Evolutionary conservation across 768 basidiomycete genomes (phyloP), one percentile per base, ranked within the genome.

Genomic region (Tricholoma saponaceum): DNA sequence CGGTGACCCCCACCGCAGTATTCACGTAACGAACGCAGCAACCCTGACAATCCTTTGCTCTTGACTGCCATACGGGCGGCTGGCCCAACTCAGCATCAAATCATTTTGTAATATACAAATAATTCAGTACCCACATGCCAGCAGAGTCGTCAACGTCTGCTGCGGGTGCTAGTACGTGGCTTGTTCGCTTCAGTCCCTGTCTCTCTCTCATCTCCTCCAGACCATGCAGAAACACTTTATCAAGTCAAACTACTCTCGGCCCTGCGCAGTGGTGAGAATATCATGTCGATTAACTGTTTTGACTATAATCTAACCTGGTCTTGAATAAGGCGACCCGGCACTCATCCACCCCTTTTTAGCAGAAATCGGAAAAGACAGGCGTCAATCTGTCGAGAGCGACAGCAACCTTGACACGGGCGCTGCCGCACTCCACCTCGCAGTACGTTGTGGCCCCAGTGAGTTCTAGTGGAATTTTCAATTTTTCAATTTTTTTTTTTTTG

Each of bases 261-360:
- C 12, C 75, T 88, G 25, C 78, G 85, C 12, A 83, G 75, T 62
- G 86, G 85, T 83, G 55, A 54, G 80, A 64, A 35, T n/a, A 37
- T 4, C 37, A 35, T 30, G n/a, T n/a, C n/a, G n/a, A n/a, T n/a
- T n/a, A n/a, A n/a, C n/a, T n/a, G n/a, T n/a, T n/a, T n/a, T n/a
- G 51, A 18, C 51, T 39, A 5, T 22, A n/a, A 52, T 54, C 55
- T 57, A 37, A 60, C 23, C n/a, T 28, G 51, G 33, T 6, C 1
- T 12, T 13, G n/a, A n/a, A n/a, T n/a, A 28, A 90, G 90, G 90
- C 28, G 89, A 93, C 62, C 86, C 89, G 0, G 81, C 88, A 5
- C 75, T 82, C 12, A 89, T 93, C n/a, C 89, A 90, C 62, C 88
- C 90, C 0, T 89, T 92, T 64, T 77, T 93, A n/a, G 65, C 84